phyloP scores from a whole-genome alignment of 2,329 filamentous ascomycete species.

The Lojkania enalia region DNA sequence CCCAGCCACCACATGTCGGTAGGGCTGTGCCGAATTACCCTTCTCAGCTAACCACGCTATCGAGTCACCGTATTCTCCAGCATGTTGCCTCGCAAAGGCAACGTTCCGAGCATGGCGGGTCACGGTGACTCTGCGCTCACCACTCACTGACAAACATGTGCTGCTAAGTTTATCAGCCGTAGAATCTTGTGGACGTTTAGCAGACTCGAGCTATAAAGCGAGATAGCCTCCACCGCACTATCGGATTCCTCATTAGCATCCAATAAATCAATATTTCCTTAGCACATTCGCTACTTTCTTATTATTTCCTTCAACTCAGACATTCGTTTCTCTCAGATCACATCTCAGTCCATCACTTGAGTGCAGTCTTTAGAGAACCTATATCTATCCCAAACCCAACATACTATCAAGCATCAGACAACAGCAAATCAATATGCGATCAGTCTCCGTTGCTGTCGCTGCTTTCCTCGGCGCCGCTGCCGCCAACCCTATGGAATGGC shows the following conservation, averaged over 20 bases:
- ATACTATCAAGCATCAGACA: conserved; percentile 5
- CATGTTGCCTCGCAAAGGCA: conserved; percentile 28
- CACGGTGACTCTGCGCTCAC: conserved; percentile 24
- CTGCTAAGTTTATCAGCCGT: conserved; percentile 29
- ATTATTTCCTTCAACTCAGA: conserved; percentile 24
- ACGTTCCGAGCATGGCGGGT: conserved; percentile 21
- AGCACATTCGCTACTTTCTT: conserved; percentile 34
- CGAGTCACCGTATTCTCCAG: conserved; percentile 38
- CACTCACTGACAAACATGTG: conserved; percentile 27
- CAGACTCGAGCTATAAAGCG: conserved; percentile 32
- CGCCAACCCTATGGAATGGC: conserved; percentile 31
- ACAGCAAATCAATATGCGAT: conserved; percentile 34
- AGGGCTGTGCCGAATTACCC: conserved; percentile 13
- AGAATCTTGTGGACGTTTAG: conserved; percentile 23
- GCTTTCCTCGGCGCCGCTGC: conserved; percentile 35
- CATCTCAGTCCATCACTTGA: conserved; percentile 17
- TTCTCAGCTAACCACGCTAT: conserved; percentile 30
- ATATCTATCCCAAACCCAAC: conserved; percentile 26
- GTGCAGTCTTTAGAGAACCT: conserved; percentile 29
- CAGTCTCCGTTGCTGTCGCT: conserved; percentile 33
- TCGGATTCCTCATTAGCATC: conserved; percentile 23
- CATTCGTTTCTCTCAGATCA: conserved; percentile 31
- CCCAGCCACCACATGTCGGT: conserved; percentile 11
- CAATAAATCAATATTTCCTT: conserved; percentile 29
- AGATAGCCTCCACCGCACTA: conserved; percentile 15